phyloP scores from a whole-genome alignment of 768 basidiomycete genomes.

The Leccinum longicurvipes region DNA sequence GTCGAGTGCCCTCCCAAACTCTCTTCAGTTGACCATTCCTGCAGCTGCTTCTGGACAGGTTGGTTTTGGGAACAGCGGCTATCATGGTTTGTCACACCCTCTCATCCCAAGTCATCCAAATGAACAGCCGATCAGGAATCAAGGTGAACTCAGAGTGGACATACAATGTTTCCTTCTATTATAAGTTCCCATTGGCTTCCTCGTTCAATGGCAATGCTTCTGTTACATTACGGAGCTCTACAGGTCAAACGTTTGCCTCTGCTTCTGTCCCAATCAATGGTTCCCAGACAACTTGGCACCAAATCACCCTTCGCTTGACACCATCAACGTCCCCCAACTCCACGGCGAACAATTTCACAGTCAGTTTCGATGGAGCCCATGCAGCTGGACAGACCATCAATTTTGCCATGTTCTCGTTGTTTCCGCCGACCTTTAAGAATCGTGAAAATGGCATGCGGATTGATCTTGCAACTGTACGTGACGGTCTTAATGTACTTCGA shows the following conservation, averaged over 20 bases:
- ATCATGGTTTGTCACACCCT: constrained; percentile 39
- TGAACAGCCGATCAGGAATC: constrained; percentile 39
- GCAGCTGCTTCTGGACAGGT: constrained; percentile 35
- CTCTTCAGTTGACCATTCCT: constrained; percentile 48
- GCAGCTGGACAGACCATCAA: constrained; percentile 43
- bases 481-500: not conserved
- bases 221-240: constrained; percentile 43
- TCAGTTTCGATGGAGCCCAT: constrained; percentile 45
- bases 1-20: constrained; percentile 57
- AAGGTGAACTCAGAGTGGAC: constrained; percentile 46
- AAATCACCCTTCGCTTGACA: constrained; percentile 40
- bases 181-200: constrained; percentile 46
- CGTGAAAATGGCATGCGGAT: constrained; percentile 58
- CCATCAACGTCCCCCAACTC: constrained; percentile 39
- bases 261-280: constrained; percentile 36
- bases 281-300: constrained; percentile 47
- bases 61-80: constrained; percentile 57
- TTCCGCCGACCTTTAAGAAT: constrained; percentile 63
- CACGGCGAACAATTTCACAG: constrained; percentile 47
- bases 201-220: constrained; percentile 39
- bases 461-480: constrained; percentile 50
- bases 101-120: not conserved
- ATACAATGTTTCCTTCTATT: constrained; percentile 60
- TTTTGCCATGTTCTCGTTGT: constrained; percentile 58
- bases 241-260: constrained; percentile 41